Percentiles rank a stretch among this genome's conserved stretches.
Conservation (phyloP, 2,329 filamentous ascomycete genomes). For the Sordariomycetes sp. region DNA sequence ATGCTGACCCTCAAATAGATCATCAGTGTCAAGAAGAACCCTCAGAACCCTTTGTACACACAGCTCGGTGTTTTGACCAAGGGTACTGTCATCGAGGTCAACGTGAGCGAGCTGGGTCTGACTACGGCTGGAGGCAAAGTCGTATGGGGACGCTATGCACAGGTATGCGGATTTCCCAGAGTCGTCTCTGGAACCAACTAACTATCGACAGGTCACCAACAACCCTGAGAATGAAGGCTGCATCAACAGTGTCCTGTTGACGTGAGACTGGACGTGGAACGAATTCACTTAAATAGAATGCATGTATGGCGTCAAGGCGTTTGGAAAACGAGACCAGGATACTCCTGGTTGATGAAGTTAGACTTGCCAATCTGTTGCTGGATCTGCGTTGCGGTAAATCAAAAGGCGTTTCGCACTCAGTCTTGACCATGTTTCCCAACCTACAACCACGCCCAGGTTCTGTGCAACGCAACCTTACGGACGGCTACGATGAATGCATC, state of each 20-base stretch:
- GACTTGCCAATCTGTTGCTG: too few relatives aligned
- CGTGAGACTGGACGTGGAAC: too few relatives aligned
- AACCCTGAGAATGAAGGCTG: conserved; percentile 38
- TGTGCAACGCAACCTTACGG: too few relatives aligned
- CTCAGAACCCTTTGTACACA: conserved; percentile 83
- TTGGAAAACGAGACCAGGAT: too few relatives aligned
- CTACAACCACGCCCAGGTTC: too few relatives aligned
- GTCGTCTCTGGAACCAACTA: conserved; percentile 12
- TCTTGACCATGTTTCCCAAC: too few relatives aligned
- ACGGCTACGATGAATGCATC: too few relatives aligned
- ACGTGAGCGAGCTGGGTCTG: conserved; percentile 83
- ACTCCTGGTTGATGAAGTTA: too few relatives aligned
- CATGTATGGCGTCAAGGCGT: too few relatives aligned
- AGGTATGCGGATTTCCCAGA: conserved; percentile 31
- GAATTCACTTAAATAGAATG: too few relatives aligned
- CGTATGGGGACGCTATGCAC: conserved; percentile 81
- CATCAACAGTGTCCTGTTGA: conserved; percentile 35
- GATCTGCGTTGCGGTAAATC: too few relatives aligned
- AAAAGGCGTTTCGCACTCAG: too few relatives aligned
- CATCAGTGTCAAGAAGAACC: conserved; percentile 55
- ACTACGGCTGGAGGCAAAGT: conserved; percentile 90
- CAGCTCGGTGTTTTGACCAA: conserved; percentile 53
- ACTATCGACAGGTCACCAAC: conserved; percentile 62
- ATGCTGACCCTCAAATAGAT: conserved; percentile 58
- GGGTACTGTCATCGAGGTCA: conserved; percentile 67